Percentiles rank a stretch among this genome's conserved stretches.
Conservation (phyloP, 371 early-diverging fungal species). For the Amoeboaphelidium protococcarum region DNA sequence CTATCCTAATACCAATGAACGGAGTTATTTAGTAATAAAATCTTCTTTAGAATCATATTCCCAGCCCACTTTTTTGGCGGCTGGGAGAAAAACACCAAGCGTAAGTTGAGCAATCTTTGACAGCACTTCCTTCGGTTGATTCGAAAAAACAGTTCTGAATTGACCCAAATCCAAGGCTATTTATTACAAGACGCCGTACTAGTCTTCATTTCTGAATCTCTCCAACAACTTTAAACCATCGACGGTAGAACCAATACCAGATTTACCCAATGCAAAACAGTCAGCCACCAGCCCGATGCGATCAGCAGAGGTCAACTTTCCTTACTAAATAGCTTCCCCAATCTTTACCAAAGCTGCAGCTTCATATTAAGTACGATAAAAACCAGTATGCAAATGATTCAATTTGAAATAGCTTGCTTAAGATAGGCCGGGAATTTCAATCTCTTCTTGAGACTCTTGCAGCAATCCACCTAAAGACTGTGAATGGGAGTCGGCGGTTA, state of each 20-base stretch:
- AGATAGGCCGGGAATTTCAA: slow-evolving; percentile 6
- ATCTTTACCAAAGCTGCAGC: slow-evolving; percentile 14
- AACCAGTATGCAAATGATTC: slow-evolving; percentile 28
- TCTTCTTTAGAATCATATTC: slow-evolving; percentile 17
- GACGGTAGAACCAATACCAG: slow-evolving; percentile 28
- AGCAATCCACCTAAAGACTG: slow-evolving; percentile 7
- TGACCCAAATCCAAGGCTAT: slow-evolving; percentile 13
- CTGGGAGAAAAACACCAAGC: slow-evolving; percentile 17
- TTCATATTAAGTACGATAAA: slow-evolving; percentile 37
- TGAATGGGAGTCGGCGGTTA: slow-evolving; percentile 10
- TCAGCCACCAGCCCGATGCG: slow-evolving; percentile 32
- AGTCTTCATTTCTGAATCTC: slow-evolving; percentile 26
- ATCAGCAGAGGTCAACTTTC: slow-evolving; percentile 18
- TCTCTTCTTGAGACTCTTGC: slow-evolving; percentile 16
- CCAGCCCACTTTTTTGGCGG: slow-evolving; percentile 27
- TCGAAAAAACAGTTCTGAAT: slow-evolving; percentile 14
- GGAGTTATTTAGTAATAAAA: slow-evolving; percentile 10
- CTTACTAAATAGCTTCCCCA: slow-evolving; percentile 14
- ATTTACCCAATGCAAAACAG: slow-evolving; percentile 26
- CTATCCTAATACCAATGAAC: slow-evolving; percentile 21
- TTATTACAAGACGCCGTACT: slow-evolving; percentile 28
- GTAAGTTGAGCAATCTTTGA: slow-evolving; percentile 16
- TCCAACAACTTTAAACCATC: slow-evolving; percentile 27
- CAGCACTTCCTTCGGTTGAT: slow-evolving; percentile 14
- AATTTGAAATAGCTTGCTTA: too few species aligned